Evolutionary conservation across 352 stramenopile species (phyloP).

Genomic region (Phytophthora megakarya): DNA sequence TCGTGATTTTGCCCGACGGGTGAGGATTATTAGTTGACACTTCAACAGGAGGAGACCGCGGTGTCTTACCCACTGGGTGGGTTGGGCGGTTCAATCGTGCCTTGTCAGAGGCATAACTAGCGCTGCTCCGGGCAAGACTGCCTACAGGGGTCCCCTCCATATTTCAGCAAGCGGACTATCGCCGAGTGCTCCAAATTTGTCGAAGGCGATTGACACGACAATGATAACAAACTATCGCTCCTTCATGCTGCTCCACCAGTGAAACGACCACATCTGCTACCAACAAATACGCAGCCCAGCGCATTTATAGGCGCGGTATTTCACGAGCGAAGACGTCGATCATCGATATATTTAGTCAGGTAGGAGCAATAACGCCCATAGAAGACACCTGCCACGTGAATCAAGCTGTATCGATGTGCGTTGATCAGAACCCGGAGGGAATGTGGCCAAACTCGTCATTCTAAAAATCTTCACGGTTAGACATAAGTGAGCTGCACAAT

Average conservation of each 20-base stretch:
- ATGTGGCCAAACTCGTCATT: no score
- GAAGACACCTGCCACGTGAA: slow-evolving; percentile 16
- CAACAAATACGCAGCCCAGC: neutral
- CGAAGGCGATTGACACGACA: slow-evolving; percentile 19
- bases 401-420: slow-evolving; percentile 16
- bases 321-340: slow-evolving; percentile 12
- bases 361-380: slow-evolving; percentile 6
- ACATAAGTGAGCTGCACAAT: slow-evolving; percentile 68
- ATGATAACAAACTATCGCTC: slow-evolving; percentile 6
- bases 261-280: slow-evolving; percentile 23
- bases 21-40: slow-evolving; percentile 2
- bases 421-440: slow-evolving; percentile 24
- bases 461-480: slow-evolving; percentile 6
- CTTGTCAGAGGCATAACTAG: slow-evolving; percentile 43
- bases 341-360: slow-evolving; percentile 31
- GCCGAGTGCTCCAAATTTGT: slow-evolving; percentile 22
- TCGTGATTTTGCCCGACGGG: slow-evolving; percentile 27
- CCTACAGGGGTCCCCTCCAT: slow-evolving; percentile 38
- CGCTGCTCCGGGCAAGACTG: slow-evolving; percentile 43
- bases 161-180: slow-evolving; percentile 20
- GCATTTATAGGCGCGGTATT: slow-evolving; percentile 29
- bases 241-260: slow-evolving; percentile 12
- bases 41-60: slow-evolving; percentile 10
- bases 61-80: slow-evolving; percentile 10
- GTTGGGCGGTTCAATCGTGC: slow-evolving; percentile 3